Evolutionary conservation across 352 stramenopile species (phyloP).

Genomic region (Phytophthora podocarpi): DNA sequence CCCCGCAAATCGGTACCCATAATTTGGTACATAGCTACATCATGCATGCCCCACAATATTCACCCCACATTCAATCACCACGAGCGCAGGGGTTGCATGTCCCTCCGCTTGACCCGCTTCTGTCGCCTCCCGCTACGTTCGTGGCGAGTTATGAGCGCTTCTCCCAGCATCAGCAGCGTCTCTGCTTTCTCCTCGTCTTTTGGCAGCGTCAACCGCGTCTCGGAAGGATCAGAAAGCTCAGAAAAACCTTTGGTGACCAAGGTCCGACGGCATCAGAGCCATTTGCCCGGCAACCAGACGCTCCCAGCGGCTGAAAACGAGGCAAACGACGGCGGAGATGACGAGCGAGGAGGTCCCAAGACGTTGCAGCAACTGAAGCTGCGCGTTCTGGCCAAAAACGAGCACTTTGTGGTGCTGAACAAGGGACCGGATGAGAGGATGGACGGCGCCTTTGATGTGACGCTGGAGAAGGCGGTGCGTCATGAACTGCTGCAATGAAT

Average conservation of each 20-base stretch:
- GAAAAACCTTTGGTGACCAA: constrained; percentile 15
- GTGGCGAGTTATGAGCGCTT: constrained; percentile 15
- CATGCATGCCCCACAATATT: constrained; percentile 1
- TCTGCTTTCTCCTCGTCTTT: constrained; percentile 1
- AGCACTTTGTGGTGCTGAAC: constrained; percentile 79
- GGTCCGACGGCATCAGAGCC: constrained; percentile 55
- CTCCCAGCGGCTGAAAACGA: neutral
- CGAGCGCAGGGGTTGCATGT: constrained; percentile 24
- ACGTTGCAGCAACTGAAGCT: constrained; percentile 60
- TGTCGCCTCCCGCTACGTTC: constrained; percentile 9
- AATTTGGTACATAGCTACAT: constrained; percentile 7
- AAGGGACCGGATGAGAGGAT: constrained; percentile 85
- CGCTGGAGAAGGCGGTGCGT: constrained; percentile 86
- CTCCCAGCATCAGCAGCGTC: neutral
- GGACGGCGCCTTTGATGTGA: constrained; percentile 88
- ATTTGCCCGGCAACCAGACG: constrained; percentile 39
- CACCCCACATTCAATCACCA: constrained; percentile 12
- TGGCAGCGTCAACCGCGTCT: neutral
- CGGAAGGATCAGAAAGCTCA: neutral
- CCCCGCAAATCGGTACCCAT: too few relatives aligned
- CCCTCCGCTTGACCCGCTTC: constrained; percentile 16
- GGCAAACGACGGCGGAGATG: neutral
- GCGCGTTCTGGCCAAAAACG: constrained; percentile 48
- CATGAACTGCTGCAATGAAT: neutral
- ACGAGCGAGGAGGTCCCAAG: constrained; percentile 58